Conservation (phyloP, 73 alveolate species). For the Tetrahymena malaccensis region DNA sequence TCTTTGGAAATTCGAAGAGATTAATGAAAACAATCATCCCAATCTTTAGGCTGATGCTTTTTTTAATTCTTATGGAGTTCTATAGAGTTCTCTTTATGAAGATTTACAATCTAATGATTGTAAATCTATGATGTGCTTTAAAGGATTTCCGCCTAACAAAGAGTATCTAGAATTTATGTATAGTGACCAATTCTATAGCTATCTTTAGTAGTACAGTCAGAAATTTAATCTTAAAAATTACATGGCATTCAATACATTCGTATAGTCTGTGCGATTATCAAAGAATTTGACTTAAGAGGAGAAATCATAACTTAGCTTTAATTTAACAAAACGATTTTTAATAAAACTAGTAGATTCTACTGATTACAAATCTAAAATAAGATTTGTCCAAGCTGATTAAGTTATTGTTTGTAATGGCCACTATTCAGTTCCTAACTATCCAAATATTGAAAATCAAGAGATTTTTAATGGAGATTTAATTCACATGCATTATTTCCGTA, state of each 20-base stretch:
- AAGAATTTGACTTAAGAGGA: background rate
- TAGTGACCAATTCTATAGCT: background rate
- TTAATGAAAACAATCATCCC: background rate
- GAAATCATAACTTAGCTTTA: background rate
- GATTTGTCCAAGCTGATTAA: background rate
- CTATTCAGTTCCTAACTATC: background rate
- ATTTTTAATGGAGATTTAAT: background rate
- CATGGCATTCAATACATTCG: background rate
- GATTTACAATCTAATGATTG: background rate
- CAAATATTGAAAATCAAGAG: background rate
- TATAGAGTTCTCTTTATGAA: background rate
- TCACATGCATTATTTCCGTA: background rate
- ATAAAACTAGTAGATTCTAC: background rate
- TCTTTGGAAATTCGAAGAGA: background rate
- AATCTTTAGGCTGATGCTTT: background rate
- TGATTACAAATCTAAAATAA: background rate
- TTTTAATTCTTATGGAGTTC: background rate
- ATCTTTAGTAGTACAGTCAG: background rate
- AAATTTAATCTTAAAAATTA: background rate
- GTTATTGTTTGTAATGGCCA: background rate
- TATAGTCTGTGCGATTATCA: background rate
- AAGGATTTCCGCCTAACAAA: background rate
- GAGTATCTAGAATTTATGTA: background rate
- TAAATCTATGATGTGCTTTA: background rate
- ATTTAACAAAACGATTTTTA: background rate